Evolutionary conservation across 2,329 filamentous ascomycete genomes (phyloP).

Genomic region (Periconia sp.): DNA sequence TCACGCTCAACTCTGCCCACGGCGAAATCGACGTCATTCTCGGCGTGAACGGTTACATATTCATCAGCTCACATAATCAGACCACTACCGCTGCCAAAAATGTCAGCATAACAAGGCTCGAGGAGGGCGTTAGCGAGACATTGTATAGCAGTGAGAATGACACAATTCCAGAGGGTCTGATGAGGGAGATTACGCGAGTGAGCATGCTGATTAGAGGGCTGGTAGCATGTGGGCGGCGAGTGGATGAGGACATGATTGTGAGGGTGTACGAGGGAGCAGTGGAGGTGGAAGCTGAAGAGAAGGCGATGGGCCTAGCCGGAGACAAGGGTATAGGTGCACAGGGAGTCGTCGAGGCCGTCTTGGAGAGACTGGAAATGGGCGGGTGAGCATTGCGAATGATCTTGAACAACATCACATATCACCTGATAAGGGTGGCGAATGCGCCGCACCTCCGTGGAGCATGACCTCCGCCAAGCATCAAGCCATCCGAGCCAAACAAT

Average conservation of each 20-base stretch:
- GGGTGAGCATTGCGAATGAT: slow-evolving; percentile 8
- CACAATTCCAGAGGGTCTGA: slow-evolving; percentile 74
- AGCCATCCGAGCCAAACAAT: no score
- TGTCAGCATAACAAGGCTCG: slow-evolving; percentile 78
- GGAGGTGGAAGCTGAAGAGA: slow-evolving; percentile 71
- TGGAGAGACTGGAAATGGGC: slow-evolving; percentile 35
- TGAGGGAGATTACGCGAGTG: slow-evolving; percentile 86
- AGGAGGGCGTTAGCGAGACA: slow-evolving; percentile 82
- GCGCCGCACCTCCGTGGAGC: background rate
- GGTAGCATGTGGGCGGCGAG: slow-evolving; percentile 79
- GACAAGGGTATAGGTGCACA: slow-evolving; percentile 37
- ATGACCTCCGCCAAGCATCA: background rate
- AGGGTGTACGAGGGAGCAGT: slow-evolving; percentile 82
- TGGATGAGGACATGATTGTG: slow-evolving; percentile 89
- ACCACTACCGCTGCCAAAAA: slow-evolving; percentile 55
- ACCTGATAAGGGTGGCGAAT: background rate
- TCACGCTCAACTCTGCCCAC: slow-evolving; percentile 68
- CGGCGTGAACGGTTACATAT: slow-evolving; percentile 96
- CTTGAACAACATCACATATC: background rate
- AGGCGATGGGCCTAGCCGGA: slow-evolving; percentile 57
- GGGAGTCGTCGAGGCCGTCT: slow-evolving; percentile 37
- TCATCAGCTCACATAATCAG: slow-evolving; percentile 84
- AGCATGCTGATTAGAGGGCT: slow-evolving; percentile 81
- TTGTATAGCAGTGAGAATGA: slow-evolving; percentile 98
- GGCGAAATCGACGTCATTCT: slow-evolving; percentile 83